phyloP scores from a whole-genome alignment of 75 land plant genomes.

The Picea glauca region DNA sequence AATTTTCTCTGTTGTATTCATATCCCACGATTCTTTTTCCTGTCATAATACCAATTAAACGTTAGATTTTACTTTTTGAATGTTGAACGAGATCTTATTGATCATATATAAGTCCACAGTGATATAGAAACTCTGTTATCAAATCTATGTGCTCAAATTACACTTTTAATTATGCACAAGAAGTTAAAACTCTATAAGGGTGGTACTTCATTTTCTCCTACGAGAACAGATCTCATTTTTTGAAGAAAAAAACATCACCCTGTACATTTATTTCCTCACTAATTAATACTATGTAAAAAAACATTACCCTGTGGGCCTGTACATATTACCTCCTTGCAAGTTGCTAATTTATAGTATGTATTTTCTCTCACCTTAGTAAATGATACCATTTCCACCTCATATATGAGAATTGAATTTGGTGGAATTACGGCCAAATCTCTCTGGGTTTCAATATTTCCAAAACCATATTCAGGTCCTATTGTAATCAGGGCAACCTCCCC shows the following conservation, averaged over 20 bases:
- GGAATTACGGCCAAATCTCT: slow-evolving; percentile 40
- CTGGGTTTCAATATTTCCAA: slow-evolving; percentile 22
- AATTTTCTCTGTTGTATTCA: slow-evolving; percentile 56
- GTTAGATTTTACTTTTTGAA: not conserved
- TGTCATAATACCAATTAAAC: slow-evolving; percentile 11
- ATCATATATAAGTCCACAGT: not conserved
- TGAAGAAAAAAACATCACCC: too few relatives aligned
- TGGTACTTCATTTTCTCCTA: not conserved
- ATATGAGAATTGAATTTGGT: slow-evolving; percentile 38
- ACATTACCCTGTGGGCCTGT: too few relatives aligned
- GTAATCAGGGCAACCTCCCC: slow-evolving; percentile 46
- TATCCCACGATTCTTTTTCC: slow-evolving; percentile 82
- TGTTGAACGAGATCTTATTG: not conserved
- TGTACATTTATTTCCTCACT: too few relatives aligned
- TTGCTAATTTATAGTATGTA: not conserved
- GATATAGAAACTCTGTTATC: not conserved
- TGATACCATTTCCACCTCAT: slow-evolving; percentile 51
- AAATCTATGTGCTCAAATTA: not conserved
- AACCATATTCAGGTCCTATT: slow-evolving; percentile 52
- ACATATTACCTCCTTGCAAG: not conserved
- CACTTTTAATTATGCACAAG: not conserved
- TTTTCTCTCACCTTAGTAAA: slow-evolving; percentile 33
- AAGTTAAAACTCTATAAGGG: not conserved
- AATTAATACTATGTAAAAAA: too few relatives aligned
- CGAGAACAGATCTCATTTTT: not conserved